Evolutionary conservation across 305 asterid genomes (phyloP), one percentile per base, ranked within the genome.

Genomic region (Petunia hybrid): DNA sequence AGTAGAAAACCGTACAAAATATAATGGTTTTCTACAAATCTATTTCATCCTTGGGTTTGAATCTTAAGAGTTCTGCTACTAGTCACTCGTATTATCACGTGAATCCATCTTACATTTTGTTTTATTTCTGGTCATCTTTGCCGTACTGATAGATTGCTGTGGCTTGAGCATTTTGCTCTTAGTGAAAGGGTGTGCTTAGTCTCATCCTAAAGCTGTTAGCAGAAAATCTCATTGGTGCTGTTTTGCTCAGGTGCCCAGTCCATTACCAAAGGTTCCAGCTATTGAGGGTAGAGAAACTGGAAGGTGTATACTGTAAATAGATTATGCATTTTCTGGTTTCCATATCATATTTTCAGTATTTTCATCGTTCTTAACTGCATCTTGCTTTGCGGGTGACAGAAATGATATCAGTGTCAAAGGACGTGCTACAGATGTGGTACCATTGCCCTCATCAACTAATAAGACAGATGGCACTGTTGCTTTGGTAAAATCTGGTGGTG

Each of bases 401-500:
- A 91, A 80, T 55, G 89, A 92, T 81, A 87, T 66, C 83, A 86
- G 87, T 80, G 89, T 86, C 80, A 91, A 87, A 85, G 97, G 90
- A 79, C 91, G 83, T 62, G 57, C 88, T 78, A 89, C 86, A 84
- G 99, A 90, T 85, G 91, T 70, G 74, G 85, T 69, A 78, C 80
- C 94, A 46, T 85, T 85, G 71, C 90, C 93, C 75, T 85, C 86
- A 78, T 84, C 89, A 80, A 82, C 91, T 75, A 91, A 88, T 66
- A 91, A 91, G 90, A 82, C 86, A 70, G 98, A 90, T 74, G 89
- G 86, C 80, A 86, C 97, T 74, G 84, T 91, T 89, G 91, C 98
- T 81, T 87, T 97, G 93, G 97, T 97, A 82, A 91, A 93, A 84
- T 83, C 97, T 75, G 89, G 92, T 74, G 78, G 82, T 80, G 99